phyloP scores from a whole-genome alignment of 108 stramenopile species.

The Fragilaria crotonensis region DNA sequence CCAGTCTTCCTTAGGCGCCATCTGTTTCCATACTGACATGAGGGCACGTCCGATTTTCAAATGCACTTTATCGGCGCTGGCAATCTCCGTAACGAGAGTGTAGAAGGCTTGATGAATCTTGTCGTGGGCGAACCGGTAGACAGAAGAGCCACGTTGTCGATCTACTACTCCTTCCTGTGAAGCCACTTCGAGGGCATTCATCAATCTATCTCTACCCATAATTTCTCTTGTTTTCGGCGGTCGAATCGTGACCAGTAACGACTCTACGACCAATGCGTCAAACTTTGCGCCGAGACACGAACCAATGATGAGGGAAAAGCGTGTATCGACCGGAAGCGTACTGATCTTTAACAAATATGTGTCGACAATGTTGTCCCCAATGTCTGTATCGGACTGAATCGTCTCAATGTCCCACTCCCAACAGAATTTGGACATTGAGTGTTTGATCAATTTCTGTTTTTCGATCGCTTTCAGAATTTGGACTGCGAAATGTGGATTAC shows the following conservation, averaged over 20 bases:
- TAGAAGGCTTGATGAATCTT: slow-evolving; percentile 26
- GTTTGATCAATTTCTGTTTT: not conserved
- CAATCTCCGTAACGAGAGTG: slow-evolving; percentile 17
- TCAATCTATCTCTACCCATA: not conserved
- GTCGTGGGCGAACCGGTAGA: slow-evolving; percentile 36
- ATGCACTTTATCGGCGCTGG: slow-evolving; percentile 8
- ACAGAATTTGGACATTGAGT: slow-evolving; percentile 8
- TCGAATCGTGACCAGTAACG: slow-evolving; percentile 9
- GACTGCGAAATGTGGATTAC: not conserved
- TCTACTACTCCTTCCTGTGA: not conserved
- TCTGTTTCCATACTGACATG: slow-evolving; percentile 8
- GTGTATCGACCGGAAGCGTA: not conserved
- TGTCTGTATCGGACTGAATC: not conserved
- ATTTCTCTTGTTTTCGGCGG: slow-evolving; percentile 8
- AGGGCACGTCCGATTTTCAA: slow-evolving; percentile 16
- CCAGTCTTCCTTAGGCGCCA: slow-evolving; percentile 16
- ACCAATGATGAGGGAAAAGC: not conserved
- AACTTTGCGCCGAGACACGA: not conserved
- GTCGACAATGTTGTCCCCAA: not conserved
- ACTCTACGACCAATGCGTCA: slow-evolving; percentile 4
- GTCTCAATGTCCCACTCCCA: not conserved
- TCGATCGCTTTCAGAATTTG: not conserved
- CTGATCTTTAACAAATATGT: not conserved
- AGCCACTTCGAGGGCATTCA: not conserved
- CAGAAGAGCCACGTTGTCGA: not conserved